These are phyloP conservation scores for Plasmodium fragile DNA, from an alignment of 169 alveolate genomes.

Conservation along the genomic window DNA sequence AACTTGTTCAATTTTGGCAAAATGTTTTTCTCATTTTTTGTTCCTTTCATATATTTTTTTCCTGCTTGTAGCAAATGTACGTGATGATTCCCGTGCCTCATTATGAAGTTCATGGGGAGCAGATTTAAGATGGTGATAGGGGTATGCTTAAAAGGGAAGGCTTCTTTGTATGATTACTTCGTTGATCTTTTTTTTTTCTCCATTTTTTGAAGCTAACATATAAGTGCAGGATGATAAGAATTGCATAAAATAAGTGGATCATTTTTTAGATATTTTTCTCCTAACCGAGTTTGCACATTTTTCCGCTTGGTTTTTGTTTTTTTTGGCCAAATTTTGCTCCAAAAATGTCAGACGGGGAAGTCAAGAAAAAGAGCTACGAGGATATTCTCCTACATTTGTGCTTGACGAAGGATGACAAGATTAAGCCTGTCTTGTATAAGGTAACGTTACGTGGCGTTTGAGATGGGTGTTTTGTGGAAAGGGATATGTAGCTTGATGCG, in stretches of 20 bases:
- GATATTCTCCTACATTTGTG: conserved; percentile 55
- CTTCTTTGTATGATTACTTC: background rate
- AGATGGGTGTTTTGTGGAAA: background rate
- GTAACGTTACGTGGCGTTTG: conserved; percentile 13
- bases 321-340: background rate
- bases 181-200: background rate
- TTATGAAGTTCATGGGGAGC: background rate
- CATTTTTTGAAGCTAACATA: background rate
- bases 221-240: background rate
- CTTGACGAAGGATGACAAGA: conserved; percentile 57
- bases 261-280: background rate
- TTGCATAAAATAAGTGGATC: background rate
- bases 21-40: background rate
- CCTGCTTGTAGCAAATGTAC: background rate
- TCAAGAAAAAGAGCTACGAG: conserved; percentile 42
- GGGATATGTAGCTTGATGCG: background rate
- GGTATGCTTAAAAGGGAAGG: conserved; percentile 2
- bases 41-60: background rate
- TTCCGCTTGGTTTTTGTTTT: background rate
- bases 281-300: conserved; percentile 1
- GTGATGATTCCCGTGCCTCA: background rate
- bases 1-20: background rate
- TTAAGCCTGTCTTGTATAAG: conserved; percentile 48
- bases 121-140: background rate
- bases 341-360: conserved; percentile 43